These are phyloP conservation scores for Fusarium neocosmosporiellum DNA, from an alignment of 2,329 filamentous ascomycete genomes.

Conservation along the genomic window DNA sequence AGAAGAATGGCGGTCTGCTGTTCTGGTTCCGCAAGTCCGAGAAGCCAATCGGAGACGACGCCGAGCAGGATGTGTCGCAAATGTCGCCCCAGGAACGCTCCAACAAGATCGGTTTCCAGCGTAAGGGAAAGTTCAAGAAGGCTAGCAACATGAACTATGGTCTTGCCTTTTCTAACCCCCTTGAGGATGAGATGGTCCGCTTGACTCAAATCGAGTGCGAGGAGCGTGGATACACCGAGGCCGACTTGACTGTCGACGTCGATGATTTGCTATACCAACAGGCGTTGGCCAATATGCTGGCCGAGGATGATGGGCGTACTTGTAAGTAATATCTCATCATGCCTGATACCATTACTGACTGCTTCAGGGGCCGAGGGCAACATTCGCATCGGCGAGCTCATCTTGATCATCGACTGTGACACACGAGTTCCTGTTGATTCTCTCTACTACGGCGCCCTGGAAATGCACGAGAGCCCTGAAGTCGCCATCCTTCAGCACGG, in stretches of 20 bases:
- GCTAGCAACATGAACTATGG: conserved; percentile 77
- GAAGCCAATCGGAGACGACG: neutral
- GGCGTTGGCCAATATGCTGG: conserved; percentile 58
- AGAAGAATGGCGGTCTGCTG: conserved; percentile 26
- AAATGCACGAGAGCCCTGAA: conserved; percentile 77
- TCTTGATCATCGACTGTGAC: conserved; percentile 74
- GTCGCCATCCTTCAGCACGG: conserved; percentile 79
- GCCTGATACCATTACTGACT: fast-evolving
- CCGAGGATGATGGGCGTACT: conserved; percentile 61
- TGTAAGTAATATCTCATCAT: conserved; percentile 33
- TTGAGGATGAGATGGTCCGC: conserved; percentile 62
- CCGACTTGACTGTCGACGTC: conserved; percentile 58
- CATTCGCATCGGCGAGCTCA: conserved; percentile 66
- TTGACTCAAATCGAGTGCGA: conserved; percentile 34
- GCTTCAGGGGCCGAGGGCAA: conserved; percentile 62
- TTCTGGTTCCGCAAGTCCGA: conserved; percentile 52
- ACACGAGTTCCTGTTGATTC: conserved; percentile 73
- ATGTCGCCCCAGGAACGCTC: conserved; percentile 36
- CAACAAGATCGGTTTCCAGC: conserved; percentile 61
- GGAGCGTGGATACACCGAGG: conserved; percentile 39
- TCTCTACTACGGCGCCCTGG: conserved; percentile 73
- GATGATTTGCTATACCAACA: conserved; percentile 57
- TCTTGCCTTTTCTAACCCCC: conserved; percentile 63
- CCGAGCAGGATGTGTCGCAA: neutral
- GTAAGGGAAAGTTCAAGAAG: conserved; percentile 74